Evolutionary conservation across 495 filamentous ascomycete genomes (phyloP), one percentile per base, ranked within the genome.

Genomic region (Penicillium antarcticum): DNA sequence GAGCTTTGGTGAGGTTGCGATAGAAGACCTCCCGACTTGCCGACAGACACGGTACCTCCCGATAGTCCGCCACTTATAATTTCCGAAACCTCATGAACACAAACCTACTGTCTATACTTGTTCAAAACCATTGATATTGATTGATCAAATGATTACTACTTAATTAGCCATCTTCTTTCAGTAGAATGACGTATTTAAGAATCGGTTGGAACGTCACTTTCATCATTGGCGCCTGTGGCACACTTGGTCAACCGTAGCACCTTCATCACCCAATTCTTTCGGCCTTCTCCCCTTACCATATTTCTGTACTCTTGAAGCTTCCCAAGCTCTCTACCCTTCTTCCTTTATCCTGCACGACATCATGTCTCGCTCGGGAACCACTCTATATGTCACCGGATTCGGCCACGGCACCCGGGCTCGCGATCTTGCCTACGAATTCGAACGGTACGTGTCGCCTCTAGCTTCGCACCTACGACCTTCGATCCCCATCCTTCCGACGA

Each of bases 391-490:
- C 56, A 87, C 82, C 55, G 94, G 94, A 79, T 99, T 99, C 74
- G 94, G 92, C 79, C 92, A 96, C 72, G 95, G 94, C 66, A 99
- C 94, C 70, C 91, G 94, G 79, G 94, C 94, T 69, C 91, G 95
- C 82, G 94, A 99, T 77, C 90, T 99, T 73, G 94, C 94, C 79
- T 97, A 96, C 88, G 94, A 99, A 82, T 97, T 97, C 88, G 91
- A 96, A 88, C 89, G 92, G 95, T 98, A 95, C 80, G 88, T 91
- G 60, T 67, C 76, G 80, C 80, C 75, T 68, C 69, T 68, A 70
- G 53, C 60, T 69, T 61, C 65, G 58, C 66, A 57, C 64, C 48
- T 38, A 39, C 54, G 54, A 45, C 43, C 37, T 23, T 32, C 42
- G 42, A 32, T 48, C 17, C 42, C 48, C 37, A 50, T 35, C 18